Base-by-base conservation (phyloP, 192 early-diverging fungal species). In the Dimargaris cristalligena region DNA sequence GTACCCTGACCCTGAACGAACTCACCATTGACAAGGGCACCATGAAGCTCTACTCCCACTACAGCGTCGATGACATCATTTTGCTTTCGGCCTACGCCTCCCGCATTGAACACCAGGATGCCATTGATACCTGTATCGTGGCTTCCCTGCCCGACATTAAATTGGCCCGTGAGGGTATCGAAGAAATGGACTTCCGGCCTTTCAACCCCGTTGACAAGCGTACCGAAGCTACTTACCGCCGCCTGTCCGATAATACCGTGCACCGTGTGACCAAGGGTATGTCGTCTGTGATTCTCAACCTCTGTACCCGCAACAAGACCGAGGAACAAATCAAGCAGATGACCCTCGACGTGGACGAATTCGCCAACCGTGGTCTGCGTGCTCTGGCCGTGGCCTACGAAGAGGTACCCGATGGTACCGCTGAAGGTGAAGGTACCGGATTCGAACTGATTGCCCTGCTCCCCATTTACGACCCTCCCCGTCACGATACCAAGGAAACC, bases 1-100 rank as follows among this genome's bases (percentile, higher is more conserved):
- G 91, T 64, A 94, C 91, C n/a, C 76, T 94, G 31, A 94, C 91
- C 28, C 66, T 90, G 25, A 94, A 92, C 77, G 80, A 87, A 69
- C 74, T 84, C 30, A 82, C 78, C 65, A 81, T 87, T 62, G 81
- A 81, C 67, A 72, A 73, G 35, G 67, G 79, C 63, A 78, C 83
- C 60, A 75, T 88, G 68, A 82, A 75, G 68, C 67, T 72, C 65
- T 88, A 88, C 66, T 78, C 80, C 34, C 80, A 80, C 35, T 67
- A 77, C 61, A 60, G 67, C 46, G 65, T 64, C 11, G 83, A 86
- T 34, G 68, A 78, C 31, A 63, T 89, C 49, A 72, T 89, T 49
- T 70, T 76, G 44, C 74, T 74, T 61, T 80, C 83, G 60, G 84
- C 83, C 49, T 84, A 84, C 59, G 86, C 86, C 58, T 86, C 80